These are phyloP conservation scores for Hericium coralloides DNA, from an alignment of 768 basidiomycete genomes.

Conservation along the genomic window DNA sequence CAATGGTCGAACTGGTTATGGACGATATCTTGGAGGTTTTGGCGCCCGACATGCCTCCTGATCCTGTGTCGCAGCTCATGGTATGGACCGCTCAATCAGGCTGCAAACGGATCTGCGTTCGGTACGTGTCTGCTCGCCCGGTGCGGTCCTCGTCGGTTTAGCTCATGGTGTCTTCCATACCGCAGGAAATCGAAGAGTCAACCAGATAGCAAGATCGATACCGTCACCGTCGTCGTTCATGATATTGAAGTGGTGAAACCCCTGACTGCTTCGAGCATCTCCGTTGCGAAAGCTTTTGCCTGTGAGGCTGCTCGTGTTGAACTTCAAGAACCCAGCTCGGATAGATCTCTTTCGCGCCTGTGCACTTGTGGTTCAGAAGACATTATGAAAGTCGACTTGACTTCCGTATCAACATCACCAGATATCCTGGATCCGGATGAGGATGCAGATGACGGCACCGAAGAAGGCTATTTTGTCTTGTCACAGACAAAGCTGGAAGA, in stretches of 20 bases:
- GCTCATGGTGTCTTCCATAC: not conserved
- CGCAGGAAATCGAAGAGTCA: not conserved
- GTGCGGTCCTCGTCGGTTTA: not conserved
- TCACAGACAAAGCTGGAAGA: not conserved
- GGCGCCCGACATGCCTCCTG: constrained; percentile 47
- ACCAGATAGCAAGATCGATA: not conserved
- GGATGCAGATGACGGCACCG: not conserved
- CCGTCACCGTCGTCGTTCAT: not conserved
- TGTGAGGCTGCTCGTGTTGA: not conserved
- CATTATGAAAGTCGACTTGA: not conserved
- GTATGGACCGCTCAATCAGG: constrained; percentile 54
- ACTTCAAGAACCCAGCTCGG: not conserved
- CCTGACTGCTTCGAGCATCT: not conserved
- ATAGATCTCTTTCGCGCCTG: not conserved
- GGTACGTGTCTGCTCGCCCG: constrained; percentile 22
- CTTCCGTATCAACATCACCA: too few species aligned
- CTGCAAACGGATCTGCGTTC: constrained; percentile 42
- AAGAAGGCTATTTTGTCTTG: not conserved
- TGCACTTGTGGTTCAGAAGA: not conserved
- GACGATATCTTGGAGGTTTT: constrained; percentile 54
- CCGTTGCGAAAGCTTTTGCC: not conserved
- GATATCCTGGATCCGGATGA: not conserved
- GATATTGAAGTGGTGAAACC: not conserved
- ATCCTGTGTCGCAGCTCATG: constrained; percentile 68
- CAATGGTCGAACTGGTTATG: constrained; percentile 56